Base-by-base conservation (phyloP, 192 early-diverging fungal genomes). In the Jimgerdemannia flammicorona region DNA sequence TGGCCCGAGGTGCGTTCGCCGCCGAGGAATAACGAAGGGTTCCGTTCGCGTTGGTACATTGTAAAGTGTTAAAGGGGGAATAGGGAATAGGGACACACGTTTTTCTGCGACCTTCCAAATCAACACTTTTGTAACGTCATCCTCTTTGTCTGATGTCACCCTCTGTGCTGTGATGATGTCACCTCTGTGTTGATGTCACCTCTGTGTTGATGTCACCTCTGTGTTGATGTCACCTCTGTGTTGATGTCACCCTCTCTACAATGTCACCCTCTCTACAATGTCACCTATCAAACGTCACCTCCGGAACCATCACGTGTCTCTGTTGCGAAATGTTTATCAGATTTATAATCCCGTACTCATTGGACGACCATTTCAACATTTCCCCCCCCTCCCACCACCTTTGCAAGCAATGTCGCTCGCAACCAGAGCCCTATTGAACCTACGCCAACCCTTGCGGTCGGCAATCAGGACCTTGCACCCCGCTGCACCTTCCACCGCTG, bases 1-100 rank as follows among this genome's bases (percentile, higher is more conserved):
- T 91, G 91, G 40, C 97, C 97, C 7, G 95, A 93, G 69, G 92
- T 92, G 64, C 97, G 90, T 75, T 93, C 87, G 66, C 97, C 97
- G 71, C 95, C 94, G 80, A 96, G 90, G 77, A 91, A 89, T 68
- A 96, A 86, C 14, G 92, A 88, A 20, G 80, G 63, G 69, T 68
- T 81, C 74, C 82, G 83, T 69, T 84, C 79, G 65, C 78, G 41
- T 68, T 80, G 73, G 72, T 82, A 88, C 87, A 88, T 88, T 70
- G 17, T 81, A 63, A 73, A 14, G 41, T 59, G 14, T 14, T 6
- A 59, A 59, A 0, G 49, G n/a, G 14, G 8, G 6, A 14, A 59
- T 14, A 59, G 14, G 49, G 14, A 59, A 59, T 6, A 59, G 49
- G 8, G 14, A 59, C 6, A 14, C 14, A 59, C 49, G 0, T 14